Percentiles rank a stretch among this genome's conserved stretches.
These are phyloP conservation scores for Phoenix roebelenii DNA, from an alignment of 176 grass and related monocot species.

Conservation along the genomic window DNA sequence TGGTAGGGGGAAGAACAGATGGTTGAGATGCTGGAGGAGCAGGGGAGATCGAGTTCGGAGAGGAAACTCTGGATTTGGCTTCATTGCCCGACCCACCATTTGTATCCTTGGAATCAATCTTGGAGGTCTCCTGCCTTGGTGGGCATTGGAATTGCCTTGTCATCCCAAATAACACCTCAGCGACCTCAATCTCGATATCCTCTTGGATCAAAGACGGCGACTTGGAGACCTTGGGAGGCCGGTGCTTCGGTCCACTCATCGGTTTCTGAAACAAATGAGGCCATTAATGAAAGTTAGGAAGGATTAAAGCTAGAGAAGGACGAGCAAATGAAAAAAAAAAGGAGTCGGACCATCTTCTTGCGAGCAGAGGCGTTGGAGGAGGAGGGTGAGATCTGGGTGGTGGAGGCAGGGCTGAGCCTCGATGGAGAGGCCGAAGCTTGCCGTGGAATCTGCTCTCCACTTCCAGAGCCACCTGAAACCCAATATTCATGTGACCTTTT, in stretches of 20 bases:
- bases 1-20: slow-evolving; percentile 33
- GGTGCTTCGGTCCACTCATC: slow-evolving; percentile 27
- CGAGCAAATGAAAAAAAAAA: background rate
- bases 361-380: slow-evolving; percentile 29
- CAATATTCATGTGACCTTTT: slow-evolving; percentile 79
- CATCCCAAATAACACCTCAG: slow-evolving; percentile 88
- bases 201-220: slow-evolving; percentile 79
- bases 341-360: slow-evolving; percentile 60
- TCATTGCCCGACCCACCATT: slow-evolving; percentile 18
- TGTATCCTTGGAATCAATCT: slow-evolving; percentile 41
- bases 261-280: slow-evolving; percentile 41
- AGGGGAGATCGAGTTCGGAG: slow-evolving; percentile 32
- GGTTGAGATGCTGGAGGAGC: slow-evolving; percentile 17
- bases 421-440: slow-evolving; percentile 42
- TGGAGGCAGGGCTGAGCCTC: slow-evolving; percentile 21
- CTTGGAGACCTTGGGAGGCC: slow-evolving; percentile 47
- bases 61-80: slow-evolving; percentile 58
- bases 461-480: slow-evolving; percentile 23
- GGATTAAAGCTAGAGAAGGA: slow-evolving; percentile 6
- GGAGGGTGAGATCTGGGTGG: slow-evolving; percentile 69
- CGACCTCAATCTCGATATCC: slow-evolving; percentile 82
- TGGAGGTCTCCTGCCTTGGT: slow-evolving; percentile 52
- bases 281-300: slow-evolving; percentile 5
- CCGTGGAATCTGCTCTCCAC: slow-evolving; percentile 50
- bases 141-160: slow-evolving; percentile 66